Evolutionary conservation across 1,139 yeast species (phyloP), one percentile per base, ranked within the genome.

Genomic region (Maudiozyma humilis): DNA sequence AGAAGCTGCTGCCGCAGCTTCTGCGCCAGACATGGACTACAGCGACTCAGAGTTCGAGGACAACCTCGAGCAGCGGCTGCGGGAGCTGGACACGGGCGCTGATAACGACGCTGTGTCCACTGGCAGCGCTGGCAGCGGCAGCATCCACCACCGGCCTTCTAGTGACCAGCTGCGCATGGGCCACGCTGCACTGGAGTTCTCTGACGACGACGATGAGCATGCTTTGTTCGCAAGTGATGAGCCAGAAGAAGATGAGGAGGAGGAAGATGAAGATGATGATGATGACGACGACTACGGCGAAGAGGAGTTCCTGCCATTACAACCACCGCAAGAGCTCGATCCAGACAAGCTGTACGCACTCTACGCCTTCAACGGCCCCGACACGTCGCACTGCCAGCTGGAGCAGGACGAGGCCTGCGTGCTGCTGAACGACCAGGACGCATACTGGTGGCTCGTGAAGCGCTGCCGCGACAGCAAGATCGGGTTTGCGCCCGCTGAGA

Each of bases 401-500:
- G 63, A 70, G 23, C 78, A 87, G 54, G 93, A 93, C 56, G 96
- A 88, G 56, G 81, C 95, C 1, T 91, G 93, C 49, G 70, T 76
- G 40, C 68, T 91, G 31, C 67, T 91, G 32, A 89, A 88, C 57
- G 98, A 91, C 59, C 80, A 84, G 46, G 96, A 91, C 63, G 77
- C 87, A 48, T 91, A 91, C 66, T 91, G 98, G 98, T 91, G 98
- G 98, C 68, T 89, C 13, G 89, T 91, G 25, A 74, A 80, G 47
- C 78, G 86, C 53, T 71, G 80, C 46, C 71, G 73, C 40, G 87
- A 82, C 60, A 79, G 75, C 64, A 78, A 77, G 56, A 75, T 88
- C 44, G 98, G 97, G 2, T 93, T 89, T 67, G 93, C 94, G 1
- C 98, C 98, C 1, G 97, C 97, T 1, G 98, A 91, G 63, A 82